Evolutionary conservation across 2,329 filamentous ascomycete species (phyloP), one percentile per base, ranked within the genome.

Genomic region (Tolypocladium sp.): DNA sequence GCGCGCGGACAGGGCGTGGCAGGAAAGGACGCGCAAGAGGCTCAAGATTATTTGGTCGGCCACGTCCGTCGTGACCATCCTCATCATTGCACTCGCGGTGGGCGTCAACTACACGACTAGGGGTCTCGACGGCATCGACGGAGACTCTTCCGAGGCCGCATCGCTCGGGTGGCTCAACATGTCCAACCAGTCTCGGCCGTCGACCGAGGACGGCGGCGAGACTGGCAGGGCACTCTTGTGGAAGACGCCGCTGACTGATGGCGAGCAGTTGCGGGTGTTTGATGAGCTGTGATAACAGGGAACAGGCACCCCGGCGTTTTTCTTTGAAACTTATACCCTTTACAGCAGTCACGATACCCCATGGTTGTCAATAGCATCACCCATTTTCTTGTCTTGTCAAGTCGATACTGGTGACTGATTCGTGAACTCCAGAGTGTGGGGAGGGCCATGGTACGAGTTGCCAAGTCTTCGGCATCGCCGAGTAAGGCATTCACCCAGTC

Each of bases 21-120:
- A 89, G 72, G 85, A 88, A 66, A 83, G 78, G 66, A 89, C 85
- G n/a, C 76, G 84, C 61, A 79, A 76, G 68, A 80, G 86, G 56
- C 74, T 90, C 62, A 83, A 82, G 63, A 78, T 82, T 25, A 74
- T 88, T 54, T 90, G 87, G 85, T 78, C 84, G 44, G 77, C 85
- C 62, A 81, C 81, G 61, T 81, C 75, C 27, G 69, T 77, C 10
- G 60, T 80, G 40, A 69, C 75, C 5, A 76, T 87, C 41, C 64
- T 82, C 2, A 60, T 83, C 22, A 61, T 81, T 3, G 70, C 83
- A 9, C 64, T 82, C 30, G 70, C 79, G 40, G 62, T 73, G 38
- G 66, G 68, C 20, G 67, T 70, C 56, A 65, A 67, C 20, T 70
- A 69, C 56, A 38, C 57, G 22, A 30, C 33, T 5, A 52, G 5